Base-by-base conservation (phyloP, 2,329 filamentous ascomycete species). In the Colletotrichum shisoi region DNA sequence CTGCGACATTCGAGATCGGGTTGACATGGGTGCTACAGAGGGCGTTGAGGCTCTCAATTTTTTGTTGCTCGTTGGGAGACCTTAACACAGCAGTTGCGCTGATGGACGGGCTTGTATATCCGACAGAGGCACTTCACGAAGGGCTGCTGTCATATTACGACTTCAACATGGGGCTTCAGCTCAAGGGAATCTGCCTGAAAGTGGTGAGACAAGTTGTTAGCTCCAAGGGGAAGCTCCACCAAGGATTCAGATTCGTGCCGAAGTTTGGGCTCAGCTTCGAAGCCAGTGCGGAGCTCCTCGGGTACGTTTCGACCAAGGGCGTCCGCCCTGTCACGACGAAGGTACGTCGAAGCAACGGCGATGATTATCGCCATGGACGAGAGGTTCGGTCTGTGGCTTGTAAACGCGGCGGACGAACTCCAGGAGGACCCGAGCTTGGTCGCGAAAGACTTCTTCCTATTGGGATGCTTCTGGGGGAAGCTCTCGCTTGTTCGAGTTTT, bases 391-490 rank as follows among this genome's bases (percentile, higher is more conserved):
- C 3, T 57, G 1, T 62, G 46, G 24, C 37, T 65, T 0, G 3
- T 65, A 4, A 15, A 42, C 1, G 49, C 34, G 31, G 15, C 17
- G 3, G 13, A 46, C 0, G n/a, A 1, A 8, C 31, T 68, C 2
- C 57, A 62, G 17, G 45, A 64, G 1, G 40, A 17, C 8, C 0
- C 15, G 3, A 1, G 5, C 9, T 19, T 57, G 12, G 17, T 21
- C 13, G 42, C 7, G 2, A 44, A 24, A 11, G 56, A 65, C 1
- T 49, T 49, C 15, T 24, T 60, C 9, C 31, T 37, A 0, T 12
- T 65, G 7, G 57, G 34, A 4, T 65, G 56, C 4, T 49, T 65
- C 3, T 65, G 62, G 62, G 62, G 62, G 4, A 15, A 42, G n/a
- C 11, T 6, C 11, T 8, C 21, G 11, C 2, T 61, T 3, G 11